Conservation (phyloP, 2,329 filamentous ascomycete species). For the Coniochaeta sp. region DNA sequence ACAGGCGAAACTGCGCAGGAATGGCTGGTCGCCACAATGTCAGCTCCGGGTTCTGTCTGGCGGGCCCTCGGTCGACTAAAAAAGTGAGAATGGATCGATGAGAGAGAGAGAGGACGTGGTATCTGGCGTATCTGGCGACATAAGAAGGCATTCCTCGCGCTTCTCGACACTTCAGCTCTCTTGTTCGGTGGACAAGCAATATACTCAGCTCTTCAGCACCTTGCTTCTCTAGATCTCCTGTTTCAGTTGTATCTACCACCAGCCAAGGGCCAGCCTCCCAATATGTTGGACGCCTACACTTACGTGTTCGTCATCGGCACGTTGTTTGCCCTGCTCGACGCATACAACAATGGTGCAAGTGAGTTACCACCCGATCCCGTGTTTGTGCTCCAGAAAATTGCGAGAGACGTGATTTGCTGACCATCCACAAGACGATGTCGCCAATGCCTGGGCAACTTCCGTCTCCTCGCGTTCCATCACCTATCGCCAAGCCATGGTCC, state of each 20-base stretch:
- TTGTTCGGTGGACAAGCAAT: background rate
- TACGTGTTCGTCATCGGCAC: slow-evolving; percentile 73
- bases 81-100: background rate
- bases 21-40: slow-evolving; percentile 1
- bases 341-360: slow-evolving; percentile 75
- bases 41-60: background rate
- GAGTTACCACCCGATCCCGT: slow-evolving; percentile 16
- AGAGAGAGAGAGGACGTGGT: background rate
- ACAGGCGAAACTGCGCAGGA: background rate
- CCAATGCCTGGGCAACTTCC: slow-evolving; percentile 75
- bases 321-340: slow-evolving; percentile 67
- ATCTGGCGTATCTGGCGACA: background rate
- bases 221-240: background rate
- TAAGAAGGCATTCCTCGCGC: background rate
- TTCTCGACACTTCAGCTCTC: background rate
- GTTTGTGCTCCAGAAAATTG: background rate
- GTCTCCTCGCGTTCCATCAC: slow-evolving; percentile 72
- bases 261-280: background rate
- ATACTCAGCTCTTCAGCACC: background rate
- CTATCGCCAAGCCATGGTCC: slow-evolving; percentile 61
- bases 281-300: slow-evolving; percentile 43
- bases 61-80: background rate
- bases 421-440: slow-evolving; percentile 60
- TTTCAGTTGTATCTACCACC: background rate
- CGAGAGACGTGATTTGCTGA: background rate